Evolutionary conservation across 2,329 filamentous ascomycete genomes (phyloP).

Genomic region (Nemania sp.): DNA sequence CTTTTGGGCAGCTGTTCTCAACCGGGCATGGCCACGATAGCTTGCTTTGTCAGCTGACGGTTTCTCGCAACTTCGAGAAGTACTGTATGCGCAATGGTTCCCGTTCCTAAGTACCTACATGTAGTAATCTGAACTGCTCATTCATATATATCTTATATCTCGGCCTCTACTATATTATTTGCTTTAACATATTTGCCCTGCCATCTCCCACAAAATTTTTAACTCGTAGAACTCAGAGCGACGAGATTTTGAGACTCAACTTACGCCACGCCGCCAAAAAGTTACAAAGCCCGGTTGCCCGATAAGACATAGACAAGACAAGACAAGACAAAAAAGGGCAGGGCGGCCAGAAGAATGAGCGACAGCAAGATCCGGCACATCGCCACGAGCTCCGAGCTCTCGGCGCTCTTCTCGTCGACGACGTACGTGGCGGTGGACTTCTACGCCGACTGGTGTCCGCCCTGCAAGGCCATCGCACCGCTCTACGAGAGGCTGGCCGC

Average conservation of each 20-base stretch:
- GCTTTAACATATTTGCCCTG: background rate
- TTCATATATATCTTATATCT: background rate
- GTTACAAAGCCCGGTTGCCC: too few species aligned
- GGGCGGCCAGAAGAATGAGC: slow-evolving; percentile 16
- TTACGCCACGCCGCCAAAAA: too few species aligned
- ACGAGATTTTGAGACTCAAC: background rate
- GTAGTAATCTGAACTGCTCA: too few species aligned
- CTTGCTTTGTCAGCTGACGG: slow-evolving; percentile 17
- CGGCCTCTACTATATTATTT: too few species aligned
- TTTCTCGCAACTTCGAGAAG: slow-evolving; percentile 19
- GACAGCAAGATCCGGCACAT: slow-evolving; percentile 44
- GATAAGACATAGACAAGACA: too few species aligned
- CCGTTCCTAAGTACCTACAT: background rate
- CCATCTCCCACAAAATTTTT: background rate
- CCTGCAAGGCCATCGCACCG: slow-evolving; percentile 64
- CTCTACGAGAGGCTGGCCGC: slow-evolving; percentile 55
- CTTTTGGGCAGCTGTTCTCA: too few species aligned
- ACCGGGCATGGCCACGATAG: background rate
- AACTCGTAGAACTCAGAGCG: background rate
- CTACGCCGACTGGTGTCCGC: slow-evolving; percentile 64
- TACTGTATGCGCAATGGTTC: background rate
- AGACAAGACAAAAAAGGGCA: too few species aligned
- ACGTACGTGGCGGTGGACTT: slow-evolving; percentile 62
- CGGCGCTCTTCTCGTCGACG: slow-evolving; percentile 52
- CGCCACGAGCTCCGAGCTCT: slow-evolving; percentile 51